phyloP scores from a whole-genome alignment of 2,329 filamentous ascomycete species.

The Aureobasidium sp. region DNA sequence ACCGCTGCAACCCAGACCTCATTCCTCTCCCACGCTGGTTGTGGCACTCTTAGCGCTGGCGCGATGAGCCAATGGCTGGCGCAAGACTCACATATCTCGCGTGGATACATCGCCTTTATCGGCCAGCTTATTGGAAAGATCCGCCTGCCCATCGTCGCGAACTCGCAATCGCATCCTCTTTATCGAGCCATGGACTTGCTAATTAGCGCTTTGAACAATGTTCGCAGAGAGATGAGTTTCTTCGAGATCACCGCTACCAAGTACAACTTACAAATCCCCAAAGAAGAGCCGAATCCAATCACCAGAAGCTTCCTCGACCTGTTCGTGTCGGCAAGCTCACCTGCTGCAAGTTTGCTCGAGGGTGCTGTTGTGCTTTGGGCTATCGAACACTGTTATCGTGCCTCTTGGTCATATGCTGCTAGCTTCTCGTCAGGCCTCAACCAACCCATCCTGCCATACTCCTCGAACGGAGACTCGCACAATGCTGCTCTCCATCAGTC shows the following conservation, averaged over 20 bases:
- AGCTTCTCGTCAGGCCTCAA: constrained; percentile 30
- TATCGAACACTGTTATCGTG: constrained; percentile 54
- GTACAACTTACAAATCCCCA: constrained; percentile 47
- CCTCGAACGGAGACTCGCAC: constrained; percentile 29
- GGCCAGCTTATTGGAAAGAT: constrained; percentile 56
- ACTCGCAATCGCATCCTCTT: constrained; percentile 39
- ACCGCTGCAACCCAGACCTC: constrained; percentile 53
- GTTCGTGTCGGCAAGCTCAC: constrained; percentile 48
- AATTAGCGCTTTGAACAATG: constrained; percentile 55
- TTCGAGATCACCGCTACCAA: constrained; percentile 55
- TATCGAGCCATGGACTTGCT: constrained; percentile 54
- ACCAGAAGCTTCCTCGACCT: constrained; percentile 49
- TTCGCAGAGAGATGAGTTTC: constrained; percentile 58
- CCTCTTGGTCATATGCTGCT: constrained; percentile 40
- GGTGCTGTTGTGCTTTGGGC: constrained; percentile 67
- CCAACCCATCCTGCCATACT: constrained; percentile 24
- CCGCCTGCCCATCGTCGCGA: constrained; percentile 40
- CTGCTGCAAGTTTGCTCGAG: constrained; percentile 50
- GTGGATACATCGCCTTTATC: constrained; percentile 59
- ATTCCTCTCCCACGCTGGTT: constrained; percentile 57
- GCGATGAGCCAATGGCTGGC: constrained; percentile 58
- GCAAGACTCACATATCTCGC: constrained; percentile 63
- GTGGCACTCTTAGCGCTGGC: constrained; percentile 49
- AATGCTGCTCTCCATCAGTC: constrained; percentile 41
- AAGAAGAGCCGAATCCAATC: constrained; percentile 37